Conservation (phyloP, 176 grass and related monocot species). For the Cymbopogon citratus region DNA sequence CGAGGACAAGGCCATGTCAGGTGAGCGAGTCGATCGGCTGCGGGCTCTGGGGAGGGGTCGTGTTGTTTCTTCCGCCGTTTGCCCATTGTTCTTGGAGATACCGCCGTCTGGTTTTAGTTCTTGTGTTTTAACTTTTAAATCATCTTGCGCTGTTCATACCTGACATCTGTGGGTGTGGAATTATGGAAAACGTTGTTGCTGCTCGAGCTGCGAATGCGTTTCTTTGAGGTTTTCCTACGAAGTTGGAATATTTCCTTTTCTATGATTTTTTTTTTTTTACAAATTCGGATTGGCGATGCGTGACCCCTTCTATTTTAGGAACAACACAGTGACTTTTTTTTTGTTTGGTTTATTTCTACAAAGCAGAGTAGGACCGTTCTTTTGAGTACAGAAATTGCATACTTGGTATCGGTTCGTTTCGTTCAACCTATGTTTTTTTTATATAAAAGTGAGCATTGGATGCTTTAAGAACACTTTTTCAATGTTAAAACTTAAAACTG, state of each 20-base stretch:
- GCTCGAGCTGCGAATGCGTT: slow-evolving; percentile 1
- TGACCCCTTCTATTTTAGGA: background rate
- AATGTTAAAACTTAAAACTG: background rate
- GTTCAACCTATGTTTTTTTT: background rate
- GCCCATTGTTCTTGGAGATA: background rate
- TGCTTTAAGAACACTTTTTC: background rate
- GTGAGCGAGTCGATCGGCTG: slow-evolving; percentile 26
- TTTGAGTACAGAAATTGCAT: background rate
- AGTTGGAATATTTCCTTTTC: slow-evolving; percentile 13
- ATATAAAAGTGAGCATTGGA: background rate
- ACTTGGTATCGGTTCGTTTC: background rate
- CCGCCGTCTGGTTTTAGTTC: background rate
- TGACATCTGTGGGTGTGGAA: background rate
- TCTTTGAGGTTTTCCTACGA: slow-evolving; percentile 10
- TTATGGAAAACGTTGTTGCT: background rate
- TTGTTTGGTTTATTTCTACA: background rate
- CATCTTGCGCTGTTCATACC: background rate
- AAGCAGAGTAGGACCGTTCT: background rate
- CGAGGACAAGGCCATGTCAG: slow-evolving; percentile 46
- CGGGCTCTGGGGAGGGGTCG: background rate
- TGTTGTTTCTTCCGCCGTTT: background rate
- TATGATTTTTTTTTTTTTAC: background rate
- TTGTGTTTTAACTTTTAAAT: background rate
- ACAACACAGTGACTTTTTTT: background rate
- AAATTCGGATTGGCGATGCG: background rate